These are phyloP conservation scores for Taphrina confusa DNA, from an alignment of 1,139 yeast species.

Conservation along the genomic window DNA sequence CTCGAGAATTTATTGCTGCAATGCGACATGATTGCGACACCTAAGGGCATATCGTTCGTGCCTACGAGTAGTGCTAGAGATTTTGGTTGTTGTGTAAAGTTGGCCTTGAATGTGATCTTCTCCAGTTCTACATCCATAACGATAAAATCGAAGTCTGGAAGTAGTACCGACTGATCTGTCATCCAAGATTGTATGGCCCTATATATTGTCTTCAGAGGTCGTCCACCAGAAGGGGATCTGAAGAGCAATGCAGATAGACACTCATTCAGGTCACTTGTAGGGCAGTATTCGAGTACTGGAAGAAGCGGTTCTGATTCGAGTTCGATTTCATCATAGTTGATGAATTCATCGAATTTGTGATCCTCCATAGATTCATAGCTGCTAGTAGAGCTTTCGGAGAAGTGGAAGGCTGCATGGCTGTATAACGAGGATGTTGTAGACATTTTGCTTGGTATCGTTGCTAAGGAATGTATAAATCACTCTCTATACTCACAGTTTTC, in stretches of 20 bases:
- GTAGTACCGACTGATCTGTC: not conserved
- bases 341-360: constrained; percentile 3
- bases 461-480: too few species aligned
- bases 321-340: constrained; percentile 4
- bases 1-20: not conserved
- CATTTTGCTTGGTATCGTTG: not conserved
- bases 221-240: not conserved
- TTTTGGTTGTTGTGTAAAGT: not conserved
- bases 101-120: not conserved
- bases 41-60: not conserved
- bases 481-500: too few species aligned
- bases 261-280: not conserved
- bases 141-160: not conserved
- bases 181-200: not conserved
- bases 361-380: not conserved
- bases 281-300: not conserved
- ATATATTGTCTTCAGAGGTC: not conserved
- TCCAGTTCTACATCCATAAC: not conserved
- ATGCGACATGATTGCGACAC: not conserved
- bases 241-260: not conserved
- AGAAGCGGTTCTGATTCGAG: not conserved
- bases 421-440: not conserved
- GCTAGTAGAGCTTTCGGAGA: not conserved
- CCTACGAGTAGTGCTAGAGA: not conserved
- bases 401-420: not conserved